Evolutionary conservation across 768 basidiomycete species (phyloP).

Genomic region (Pisolithus marmoratus): DNA sequence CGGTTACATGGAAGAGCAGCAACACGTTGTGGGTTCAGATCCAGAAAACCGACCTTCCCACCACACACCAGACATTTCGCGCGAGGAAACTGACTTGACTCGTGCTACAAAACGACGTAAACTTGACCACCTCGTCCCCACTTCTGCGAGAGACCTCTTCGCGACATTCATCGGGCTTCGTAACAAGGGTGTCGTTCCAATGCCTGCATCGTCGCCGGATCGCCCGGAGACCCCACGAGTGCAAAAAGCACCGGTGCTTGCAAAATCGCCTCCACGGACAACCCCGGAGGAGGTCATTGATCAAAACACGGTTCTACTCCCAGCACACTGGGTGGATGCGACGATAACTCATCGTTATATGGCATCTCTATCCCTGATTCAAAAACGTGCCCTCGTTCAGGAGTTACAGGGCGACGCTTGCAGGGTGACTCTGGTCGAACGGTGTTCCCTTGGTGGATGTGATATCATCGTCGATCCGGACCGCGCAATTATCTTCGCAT

Average conservation of each 20-base stretch:
- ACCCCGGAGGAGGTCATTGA: conserved; percentile 39
- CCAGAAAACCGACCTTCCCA: not conserved
- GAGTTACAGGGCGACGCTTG: conserved; percentile 41
- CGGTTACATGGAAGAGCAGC: not conserved
- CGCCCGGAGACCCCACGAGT: conserved; percentile 6
- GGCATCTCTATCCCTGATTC: conserved; percentile 62
- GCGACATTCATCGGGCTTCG: conserved; percentile 22
- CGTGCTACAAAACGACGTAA: conserved; percentile 18
- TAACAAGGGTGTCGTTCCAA: conserved; percentile 9
- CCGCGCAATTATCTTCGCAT: conserved; percentile 47
- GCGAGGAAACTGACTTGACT: conserved; percentile 1
- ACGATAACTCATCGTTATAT: conserved; percentile 53
- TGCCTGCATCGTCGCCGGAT: conserved; percentile 7
- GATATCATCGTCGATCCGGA: conserved; percentile 67
- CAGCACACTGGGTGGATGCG: conserved; percentile 28
- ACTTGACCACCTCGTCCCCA: conserved; percentile 18
- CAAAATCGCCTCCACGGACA: conserved; percentile 15
- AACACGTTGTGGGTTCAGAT: too few species aligned
- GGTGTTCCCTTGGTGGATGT: conserved; percentile 50
- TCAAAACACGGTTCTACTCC: conserved; percentile 40
- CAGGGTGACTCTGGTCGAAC: conserved; percentile 57
- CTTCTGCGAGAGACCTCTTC: conserved; percentile 22
- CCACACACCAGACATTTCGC: not conserved
- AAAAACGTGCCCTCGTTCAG: conserved; percentile 57
- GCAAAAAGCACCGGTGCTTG: conserved; percentile 3